Base-by-base conservation (phyloP, 192 early-diverging fungal genomes). In the Coemansia sp. region DNA sequence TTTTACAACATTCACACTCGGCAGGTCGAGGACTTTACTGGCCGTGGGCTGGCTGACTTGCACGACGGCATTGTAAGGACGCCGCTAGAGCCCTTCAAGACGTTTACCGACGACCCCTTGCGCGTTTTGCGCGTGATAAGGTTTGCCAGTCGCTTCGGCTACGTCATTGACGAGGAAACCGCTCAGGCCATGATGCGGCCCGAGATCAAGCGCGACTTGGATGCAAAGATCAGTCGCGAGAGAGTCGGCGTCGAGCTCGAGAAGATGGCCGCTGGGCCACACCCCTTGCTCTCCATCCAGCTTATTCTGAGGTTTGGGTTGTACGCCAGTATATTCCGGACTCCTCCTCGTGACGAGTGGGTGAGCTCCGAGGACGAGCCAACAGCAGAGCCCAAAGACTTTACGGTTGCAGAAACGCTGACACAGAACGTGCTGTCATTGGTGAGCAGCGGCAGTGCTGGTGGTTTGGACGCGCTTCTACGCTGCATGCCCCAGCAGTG, bases 51-150 rank as follows among this genome's bases (percentile, higher is more conserved):
- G 1, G 45, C 71, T 1, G 97, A 99, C 70, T 71, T 99, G 59
- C 43, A 46, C 6, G 60, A 78, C 8, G 90, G 93, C 14, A 57
- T 90, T 17, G 87, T 99, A 40, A 81, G 96, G 25, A 99, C 98
- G 35, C 96, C 98, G n/a, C 73, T 99, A 36, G 85, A 89, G 10
- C 87, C 98, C 0, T 85, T 84, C 41, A 89, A 94, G 63, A 99
- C 98, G 0, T 98, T 99, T 69, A 70, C 85, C 25, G 96, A 99
- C 67, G 98, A 99, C 69, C 98, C 98, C 14, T 67, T 99, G 22
- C 92, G 98, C 7, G 90, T 99, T 2, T 79, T 99, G 47, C 90
- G 98, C 0, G 94, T 94, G 19, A 87, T 99, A 43, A 87, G 98
- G 24, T 99, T 99, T 77, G 94, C 96, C n/a, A 88, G 91, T 58